phyloP scores from a whole-genome alignment of 768 basidiomycete species.

The Suillus placidus region DNA sequence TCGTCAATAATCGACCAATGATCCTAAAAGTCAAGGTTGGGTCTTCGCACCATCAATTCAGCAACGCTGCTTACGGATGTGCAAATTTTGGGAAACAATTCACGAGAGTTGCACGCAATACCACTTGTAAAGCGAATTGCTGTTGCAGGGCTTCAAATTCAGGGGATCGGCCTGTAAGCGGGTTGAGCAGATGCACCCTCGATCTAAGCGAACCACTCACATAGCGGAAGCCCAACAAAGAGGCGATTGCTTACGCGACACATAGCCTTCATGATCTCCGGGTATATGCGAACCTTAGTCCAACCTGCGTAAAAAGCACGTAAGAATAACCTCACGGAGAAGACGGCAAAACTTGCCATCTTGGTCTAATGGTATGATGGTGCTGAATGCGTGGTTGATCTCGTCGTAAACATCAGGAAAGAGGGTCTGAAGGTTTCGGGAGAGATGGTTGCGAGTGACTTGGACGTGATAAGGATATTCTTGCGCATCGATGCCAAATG shows the following conservation, averaged over 20 bases:
- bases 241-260: constrained; percentile 44
- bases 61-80: constrained; percentile 33
- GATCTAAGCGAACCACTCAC: constrained; percentile 27
- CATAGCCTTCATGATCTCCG: constrained; percentile 34
- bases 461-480: constrained; percentile 39
- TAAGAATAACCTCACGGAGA: constrained; percentile 18
- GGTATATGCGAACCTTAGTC: constrained; percentile 30
- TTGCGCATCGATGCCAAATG: constrained; percentile 37
- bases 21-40: constrained; percentile 27
- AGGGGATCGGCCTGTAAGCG: constrained; percentile 36
- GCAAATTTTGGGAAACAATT: constrained; percentile 37
- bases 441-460: constrained; percentile 36
- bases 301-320: constrained; percentile 27
- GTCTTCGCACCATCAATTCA: constrained; percentile 15
- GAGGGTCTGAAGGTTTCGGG: constrained; percentile 34
- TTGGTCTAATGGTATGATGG: constrained; percentile 27
- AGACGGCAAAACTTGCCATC: constrained; percentile 19
- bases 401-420: constrained; percentile 39
- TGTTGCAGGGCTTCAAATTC: constrained; percentile 38
- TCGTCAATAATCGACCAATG: constrained; percentile 36
- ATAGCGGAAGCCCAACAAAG: constrained; percentile 42
- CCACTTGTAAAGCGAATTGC: constrained; percentile 38
- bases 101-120: constrained; percentile 34
- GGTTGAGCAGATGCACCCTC: constrained; percentile 8
- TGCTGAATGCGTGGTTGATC: constrained; percentile 33